A percentile compares a stretch with the other conserved stretches of the same genome.
Evolutionary conservation across 2,329 filamentous ascomycete genomes (phyloP).

Genomic region (Xylaria sp.): DNA sequence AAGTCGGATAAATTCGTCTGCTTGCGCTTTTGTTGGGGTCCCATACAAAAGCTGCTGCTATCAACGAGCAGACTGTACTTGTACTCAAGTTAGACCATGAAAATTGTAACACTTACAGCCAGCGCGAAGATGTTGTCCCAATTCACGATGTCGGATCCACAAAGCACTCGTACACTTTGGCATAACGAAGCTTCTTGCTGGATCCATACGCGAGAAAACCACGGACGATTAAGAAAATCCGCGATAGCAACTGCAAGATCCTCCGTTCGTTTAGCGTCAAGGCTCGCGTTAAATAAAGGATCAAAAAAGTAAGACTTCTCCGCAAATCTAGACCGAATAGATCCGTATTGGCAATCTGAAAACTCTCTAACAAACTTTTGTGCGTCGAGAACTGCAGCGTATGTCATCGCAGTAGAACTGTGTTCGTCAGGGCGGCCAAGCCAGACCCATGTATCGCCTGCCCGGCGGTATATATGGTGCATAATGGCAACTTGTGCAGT

Average conservation of each 20-base stretch:
- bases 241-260: conserved; percentile 27
- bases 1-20: no score
- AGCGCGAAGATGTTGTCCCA: conserved; percentile 35
- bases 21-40: no score
- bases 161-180: conserved; percentile 22
- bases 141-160: conserved; percentile 22
- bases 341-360: conserved; percentile 11
- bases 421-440: conserved; percentile 32
- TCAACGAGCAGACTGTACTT: no score
- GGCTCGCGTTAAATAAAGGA: neutral
- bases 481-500: conserved; percentile 34
- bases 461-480: conserved; percentile 33
- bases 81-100: neutral
- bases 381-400: conserved; percentile 28
- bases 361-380: conserved; percentile 22
- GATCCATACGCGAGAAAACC: conserved; percentile 36
- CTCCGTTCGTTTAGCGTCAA: conserved; percentile 3
- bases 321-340: conserved; percentile 17
- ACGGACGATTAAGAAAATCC: conserved; percentile 33
- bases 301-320: conserved; percentile 37
- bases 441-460: conserved; percentile 31
- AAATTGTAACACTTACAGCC: conserved; percentile 18
- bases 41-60: no score
- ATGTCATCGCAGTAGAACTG: conserved; percentile 29
- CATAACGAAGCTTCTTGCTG: conserved; percentile 35